Percentiles rank a stretch among this genome's conserved stretches.
phyloP scores from a whole-genome alignment of 768 basidiomycete genomes.

The Sporobolomyces phaffii region DNA sequence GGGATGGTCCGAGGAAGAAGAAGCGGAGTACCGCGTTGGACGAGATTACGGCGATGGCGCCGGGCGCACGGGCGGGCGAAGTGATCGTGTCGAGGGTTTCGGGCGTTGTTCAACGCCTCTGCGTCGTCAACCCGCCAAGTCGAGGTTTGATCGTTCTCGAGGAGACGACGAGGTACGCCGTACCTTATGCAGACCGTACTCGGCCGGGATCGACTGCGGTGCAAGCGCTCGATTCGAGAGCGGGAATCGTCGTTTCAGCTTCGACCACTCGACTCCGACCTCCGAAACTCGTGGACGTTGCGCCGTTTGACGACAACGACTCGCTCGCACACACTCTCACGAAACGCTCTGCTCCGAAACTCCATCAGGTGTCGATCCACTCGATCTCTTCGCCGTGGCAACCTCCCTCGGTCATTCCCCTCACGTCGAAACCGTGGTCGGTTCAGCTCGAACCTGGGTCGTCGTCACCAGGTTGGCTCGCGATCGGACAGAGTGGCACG shows the following conservation, averaged over 20 bases:
- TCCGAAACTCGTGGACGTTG: not conserved
- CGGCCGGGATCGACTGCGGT: not conserved
- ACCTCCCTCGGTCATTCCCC: not conserved
- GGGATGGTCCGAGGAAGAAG: not conserved
- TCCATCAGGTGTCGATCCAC: not conserved
- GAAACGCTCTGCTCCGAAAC: not conserved
- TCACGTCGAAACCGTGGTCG: conserved; percentile 17
- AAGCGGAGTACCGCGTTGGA: not conserved
- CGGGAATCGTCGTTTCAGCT: not conserved
- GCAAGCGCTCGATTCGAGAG: not conserved
- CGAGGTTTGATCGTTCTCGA: not conserved
- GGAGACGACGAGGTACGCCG: conserved; percentile 14
- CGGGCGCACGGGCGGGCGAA: not conserved
- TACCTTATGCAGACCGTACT: not conserved
- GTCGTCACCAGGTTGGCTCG: conserved; percentile 11
- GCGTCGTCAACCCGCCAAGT: not conserved
- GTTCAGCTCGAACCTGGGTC: conserved; percentile 4
- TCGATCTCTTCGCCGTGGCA: conserved; percentile 16
- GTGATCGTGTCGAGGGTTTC: conserved; percentile 4
- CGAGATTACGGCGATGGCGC: conserved; percentile 13
- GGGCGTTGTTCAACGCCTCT: not conserved
- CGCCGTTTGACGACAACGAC: not conserved
- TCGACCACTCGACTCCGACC: not conserved
- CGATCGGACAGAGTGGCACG: conserved; percentile 15
- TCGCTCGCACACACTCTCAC: conserved; percentile 12